Evolutionary conservation across 1,139 yeast species (phyloP), one percentile per base, ranked within the genome.

Genomic region (Geotrichum australiense): DNA sequence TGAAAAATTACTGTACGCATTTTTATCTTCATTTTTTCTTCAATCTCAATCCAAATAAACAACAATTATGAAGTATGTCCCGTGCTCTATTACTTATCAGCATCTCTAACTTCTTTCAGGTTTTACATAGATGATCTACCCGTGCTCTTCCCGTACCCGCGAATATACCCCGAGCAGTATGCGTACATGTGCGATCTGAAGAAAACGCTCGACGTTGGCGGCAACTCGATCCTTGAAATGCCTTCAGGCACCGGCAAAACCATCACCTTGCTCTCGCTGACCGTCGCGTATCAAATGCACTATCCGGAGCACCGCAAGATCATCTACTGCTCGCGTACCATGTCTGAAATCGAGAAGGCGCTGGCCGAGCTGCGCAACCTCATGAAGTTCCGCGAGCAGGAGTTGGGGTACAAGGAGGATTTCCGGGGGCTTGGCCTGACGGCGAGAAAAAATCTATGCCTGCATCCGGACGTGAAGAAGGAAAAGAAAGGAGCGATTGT

Each of bases 181-280:
- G 91, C 91, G 33, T 91, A 91, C 64, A 39, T 39, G 42, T 77
- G 94, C 53, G 97, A 91, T 62, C 81, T 91, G 53, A 91, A 91
- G 66, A 79, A 80, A 59, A 84, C 97, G 1, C 66, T 91, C 39
- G 99, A 91, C 68, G 94, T 82, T 1, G 97, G 97, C 1, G 98
- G 97, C n/a, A 87, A 89, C 61, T 84, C 96, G 65, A 89, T 91
- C 43, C 64, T 91, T 57, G 99, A 91, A 66, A 91, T 91, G 99
- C 99, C 99, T 55, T 91, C 99, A n/a, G 99, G 99, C 2, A 91
- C 99, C 3, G 99, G 99, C 33, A 91, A 91, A 61, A 91, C 99
- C 30, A 84, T 91, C 3, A 87, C 97, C 1, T 70, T 91, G 58
- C 69, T 91, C 33, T 86, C 97, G 0, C 65, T 91, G 33, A 86